These are phyloP conservation scores for Paraphoma sp. DNA, from an alignment of 2,329 filamentous ascomycete species.

Conservation along the genomic window DNA sequence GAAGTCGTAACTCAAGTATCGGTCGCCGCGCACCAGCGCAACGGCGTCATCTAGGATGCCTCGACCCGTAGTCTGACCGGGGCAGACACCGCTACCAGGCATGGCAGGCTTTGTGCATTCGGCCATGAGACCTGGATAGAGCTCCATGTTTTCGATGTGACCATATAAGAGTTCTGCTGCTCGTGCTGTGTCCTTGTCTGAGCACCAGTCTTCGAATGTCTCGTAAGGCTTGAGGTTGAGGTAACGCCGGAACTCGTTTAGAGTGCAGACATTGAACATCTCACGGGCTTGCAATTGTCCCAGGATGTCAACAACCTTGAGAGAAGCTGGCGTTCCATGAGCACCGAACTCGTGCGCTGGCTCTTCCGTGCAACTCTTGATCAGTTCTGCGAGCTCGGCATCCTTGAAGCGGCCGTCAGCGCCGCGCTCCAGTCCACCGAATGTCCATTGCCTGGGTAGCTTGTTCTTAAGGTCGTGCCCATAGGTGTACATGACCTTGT, in stretches of 20 bases:
- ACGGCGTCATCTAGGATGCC: slow-evolving; percentile 80
- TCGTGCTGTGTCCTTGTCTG: slow-evolving; percentile 72
- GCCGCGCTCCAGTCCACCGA: slow-evolving; percentile 69
- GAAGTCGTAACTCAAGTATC: slow-evolving; percentile 76
- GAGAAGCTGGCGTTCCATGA: slow-evolving; percentile 73
- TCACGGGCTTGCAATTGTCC: slow-evolving; percentile 77
- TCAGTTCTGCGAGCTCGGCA: slow-evolving; percentile 74
- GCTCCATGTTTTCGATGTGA: slow-evolving; percentile 78
- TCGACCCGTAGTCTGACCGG: slow-evolving; percentile 76
- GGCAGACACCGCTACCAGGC: slow-evolving; percentile 67
- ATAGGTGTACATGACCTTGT: slow-evolving; percentile 43
- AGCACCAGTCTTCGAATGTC: slow-evolving; percentile 83
- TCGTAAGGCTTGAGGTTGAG: slow-evolving; percentile 79
- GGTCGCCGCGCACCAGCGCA: slow-evolving; percentile 74
- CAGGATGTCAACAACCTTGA: slow-evolving; percentile 77
- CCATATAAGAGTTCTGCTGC: slow-evolving; percentile 66
- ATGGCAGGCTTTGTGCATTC: slow-evolving; percentile 78
- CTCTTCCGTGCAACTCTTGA: slow-evolving; percentile 73
- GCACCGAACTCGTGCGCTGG: slow-evolving; percentile 62
- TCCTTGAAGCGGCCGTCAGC: slow-evolving; percentile 73
- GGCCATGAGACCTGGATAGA: slow-evolving; percentile 79
- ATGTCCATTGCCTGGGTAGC: slow-evolving; percentile 72
- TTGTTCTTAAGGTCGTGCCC: slow-evolving; percentile 64
- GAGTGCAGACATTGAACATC: slow-evolving; percentile 74
- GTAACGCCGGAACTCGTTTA: slow-evolving; percentile 85